Conservation (phyloP, 768 basidiomycete species). For the Tubosaeta brunneosetosa region DNA sequence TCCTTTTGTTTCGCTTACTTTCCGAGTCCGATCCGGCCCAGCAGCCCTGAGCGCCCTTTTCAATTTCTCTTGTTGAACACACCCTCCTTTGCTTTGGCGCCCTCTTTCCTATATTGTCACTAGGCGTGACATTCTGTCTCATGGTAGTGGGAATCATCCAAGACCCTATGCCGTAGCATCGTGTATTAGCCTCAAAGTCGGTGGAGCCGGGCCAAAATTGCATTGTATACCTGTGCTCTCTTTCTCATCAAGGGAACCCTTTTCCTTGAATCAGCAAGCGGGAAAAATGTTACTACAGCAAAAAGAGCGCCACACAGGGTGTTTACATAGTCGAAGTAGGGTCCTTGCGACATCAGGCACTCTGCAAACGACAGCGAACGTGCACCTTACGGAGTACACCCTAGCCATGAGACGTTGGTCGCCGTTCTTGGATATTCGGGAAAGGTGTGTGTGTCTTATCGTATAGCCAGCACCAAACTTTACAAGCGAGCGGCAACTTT, state of each 20-base stretch:
- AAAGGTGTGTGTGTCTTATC: constrained; percentile 1
- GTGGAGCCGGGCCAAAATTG: neutral
- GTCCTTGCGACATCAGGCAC: constrained; percentile 14
- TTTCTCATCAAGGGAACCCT: neutral
- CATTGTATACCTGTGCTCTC: neutral
- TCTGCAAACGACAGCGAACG: constrained; percentile 9
- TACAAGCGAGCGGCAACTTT: neutral
- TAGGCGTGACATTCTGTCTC: constrained; percentile 8
- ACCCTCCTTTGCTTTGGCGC: constrained; percentile 16
- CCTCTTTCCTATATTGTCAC: neutral
- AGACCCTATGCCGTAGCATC: constrained; percentile 1
- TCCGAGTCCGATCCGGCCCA: neutral
- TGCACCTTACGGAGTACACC: constrained; percentile 15
- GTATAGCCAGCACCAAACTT: neutral
- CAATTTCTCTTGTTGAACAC: neutral
- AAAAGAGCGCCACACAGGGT: constrained; percentile 20
- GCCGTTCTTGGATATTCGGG: neutral
- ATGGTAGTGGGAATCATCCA: constrained; percentile 19
- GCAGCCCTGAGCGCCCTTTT: neutral
- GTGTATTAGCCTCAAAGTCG: neutral
- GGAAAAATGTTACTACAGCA: neutral
- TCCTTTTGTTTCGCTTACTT: constrained; percentile 5
- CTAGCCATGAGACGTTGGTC: constrained; percentile 13
- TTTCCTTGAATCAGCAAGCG: constrained; percentile 11
- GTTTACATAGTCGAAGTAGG: constrained; percentile 6